These are phyloP conservation scores for Digitaria exilis DNA, from an alignment of 202 grass and related monocot genomes.

Conservation along the genomic window DNA sequence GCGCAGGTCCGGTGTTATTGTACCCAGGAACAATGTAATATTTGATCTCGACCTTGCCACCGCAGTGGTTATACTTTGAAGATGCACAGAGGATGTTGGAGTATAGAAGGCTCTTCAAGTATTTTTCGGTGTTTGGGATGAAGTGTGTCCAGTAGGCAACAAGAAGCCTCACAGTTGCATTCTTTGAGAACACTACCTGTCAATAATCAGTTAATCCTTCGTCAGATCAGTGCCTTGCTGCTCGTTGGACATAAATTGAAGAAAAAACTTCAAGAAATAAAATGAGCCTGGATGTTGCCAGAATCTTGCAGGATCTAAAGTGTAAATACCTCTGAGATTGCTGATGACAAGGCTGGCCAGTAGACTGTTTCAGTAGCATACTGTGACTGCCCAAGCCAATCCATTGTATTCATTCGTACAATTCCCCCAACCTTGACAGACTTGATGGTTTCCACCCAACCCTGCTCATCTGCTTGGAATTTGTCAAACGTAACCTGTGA, in stretches of 20 bases:
- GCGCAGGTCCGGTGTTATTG: slow-evolving; percentile 61
- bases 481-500: slow-evolving; percentile 74
- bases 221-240: background rate
- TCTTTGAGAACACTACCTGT: slow-evolving; percentile 77
- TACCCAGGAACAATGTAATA: slow-evolving; percentile 80
- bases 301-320: background rate
- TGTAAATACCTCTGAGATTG: slow-evolving; percentile 73
- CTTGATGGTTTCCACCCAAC: slow-evolving; percentile 87
- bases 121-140: slow-evolving; percentile 72
- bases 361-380: slow-evolving; percentile 63
- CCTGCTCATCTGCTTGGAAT: slow-evolving; percentile 92
- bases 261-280: background rate
- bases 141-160: slow-evolving; percentile 84
- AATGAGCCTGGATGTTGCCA: background rate
- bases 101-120: slow-evolving; percentile 81
- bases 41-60: slow-evolving; percentile 70
- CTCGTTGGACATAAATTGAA: background rate
- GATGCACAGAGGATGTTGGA: slow-evolving; percentile 70
- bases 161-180: slow-evolving; percentile 72
- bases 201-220: background rate
- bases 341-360: slow-evolving; percentile 75
- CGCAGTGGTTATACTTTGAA: slow-evolving; percentile 63
- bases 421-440: slow-evolving; percentile 67
- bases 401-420: slow-evolving; percentile 85
- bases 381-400: slow-evolving; percentile 87